phyloP scores from a whole-genome alignment of 169 alveolate genomes.

The Cryptosporidium baileyi region DNA sequence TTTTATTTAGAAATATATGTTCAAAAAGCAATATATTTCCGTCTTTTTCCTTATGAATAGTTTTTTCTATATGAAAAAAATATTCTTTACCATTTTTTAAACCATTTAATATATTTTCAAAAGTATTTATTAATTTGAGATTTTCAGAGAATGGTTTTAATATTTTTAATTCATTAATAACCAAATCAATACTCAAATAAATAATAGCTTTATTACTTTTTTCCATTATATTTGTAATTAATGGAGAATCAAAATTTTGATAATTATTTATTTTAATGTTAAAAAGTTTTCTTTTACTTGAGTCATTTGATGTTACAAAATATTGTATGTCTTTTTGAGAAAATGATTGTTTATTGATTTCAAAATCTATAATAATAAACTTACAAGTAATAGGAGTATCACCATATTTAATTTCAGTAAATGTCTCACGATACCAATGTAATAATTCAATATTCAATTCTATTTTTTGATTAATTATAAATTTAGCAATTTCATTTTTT shows the following conservation, averaged over 20 bases:
- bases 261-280: background rate
- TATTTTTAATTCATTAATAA: background rate
- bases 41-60: background rate
- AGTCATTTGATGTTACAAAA: conserved; percentile 41
- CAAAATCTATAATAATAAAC: background rate
- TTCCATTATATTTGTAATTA: background rate
- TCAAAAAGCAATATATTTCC: background rate
- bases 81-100: background rate
- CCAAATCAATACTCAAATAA: conserved; percentile 4
- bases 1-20: background rate
- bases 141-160: background rate
- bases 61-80: conserved; percentile 26
- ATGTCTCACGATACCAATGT: conserved; percentile 44
- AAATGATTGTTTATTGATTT: background rate
- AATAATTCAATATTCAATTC: background rate
- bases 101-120: conserved; percentile 8
- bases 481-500: conserved; percentile 24
- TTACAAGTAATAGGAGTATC: background rate
- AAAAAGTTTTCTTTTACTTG: conserved; percentile 11
- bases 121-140: background rate
- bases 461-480: background rate
- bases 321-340: background rate
- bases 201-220: conserved; percentile 6
- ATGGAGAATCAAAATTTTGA: background rate
- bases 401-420: background rate